Evolutionary conservation across 192 early-diverging fungal genomes (phyloP), one percentile per base, ranked within the genome.

Genomic region (Powellomyces hirtus): DNA sequence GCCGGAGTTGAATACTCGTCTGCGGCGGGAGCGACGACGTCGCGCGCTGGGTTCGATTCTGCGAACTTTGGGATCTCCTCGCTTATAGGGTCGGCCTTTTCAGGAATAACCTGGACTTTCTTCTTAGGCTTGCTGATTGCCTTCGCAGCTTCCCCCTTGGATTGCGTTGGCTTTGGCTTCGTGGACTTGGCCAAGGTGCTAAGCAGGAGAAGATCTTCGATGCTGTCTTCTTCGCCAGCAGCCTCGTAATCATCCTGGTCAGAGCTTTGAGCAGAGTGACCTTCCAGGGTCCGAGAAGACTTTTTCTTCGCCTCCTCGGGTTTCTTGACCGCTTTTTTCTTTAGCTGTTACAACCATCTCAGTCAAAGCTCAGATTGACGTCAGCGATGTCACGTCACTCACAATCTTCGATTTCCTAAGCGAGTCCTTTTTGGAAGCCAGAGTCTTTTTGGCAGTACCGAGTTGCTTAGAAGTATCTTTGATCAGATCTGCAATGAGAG

Each of bases 171-270:
- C 18, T 22, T 4, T 3, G 59, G n/a, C 2, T 34, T 22, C 29
- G 46, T 64, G 42, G 62, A 46, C 62, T 64, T 64, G 18, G 40
- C 16, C 62, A 64, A 24, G 16, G 45, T 16, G 24, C 44, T 49
- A 16, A 64, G 44, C n/a, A 18, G 62, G 18, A 64, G 33, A 7
- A 64, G 62, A 31, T 64, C 62, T 16, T 16, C 62, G 29, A 64
- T 27, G 26, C 35, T 46, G 33, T 49, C 62, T 14, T 64, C 62
- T 24, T 64, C 62, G 36, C 13, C 18, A 30, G 53, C 53, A n/a
- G 40, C 11, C n/a, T 56, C 53, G 29, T 56, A 16, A 29, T 31
- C 53, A 6, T 56, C 53, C 2, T 56, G 4, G 46, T 24, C 46
- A 49, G 46, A 18, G 16, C n/a, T 24, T 2, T 18, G n/a, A 2